Base-by-base conservation (phyloP, 495 filamentous ascomycete species). In the Trichodelitschia bisporula region DNA sequence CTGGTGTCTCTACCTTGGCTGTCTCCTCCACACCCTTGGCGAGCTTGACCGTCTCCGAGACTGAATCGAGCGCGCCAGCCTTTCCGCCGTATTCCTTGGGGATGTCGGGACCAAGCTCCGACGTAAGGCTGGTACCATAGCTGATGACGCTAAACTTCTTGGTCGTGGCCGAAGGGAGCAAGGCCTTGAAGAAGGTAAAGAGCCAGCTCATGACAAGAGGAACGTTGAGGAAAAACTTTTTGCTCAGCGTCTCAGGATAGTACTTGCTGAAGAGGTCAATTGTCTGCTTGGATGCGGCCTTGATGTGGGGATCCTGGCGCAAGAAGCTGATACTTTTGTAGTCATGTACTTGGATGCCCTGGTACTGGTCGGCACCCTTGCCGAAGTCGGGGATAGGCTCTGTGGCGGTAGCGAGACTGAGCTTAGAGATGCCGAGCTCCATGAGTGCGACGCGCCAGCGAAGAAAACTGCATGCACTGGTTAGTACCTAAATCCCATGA, bases 161-260 rank as follows among this genome's bases (percentile, higher is more conserved):
- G 39, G 72, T 59, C 2, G 77, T 90, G 50, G 79, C 77, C 40
- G 64, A 57, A 34, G 68, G 66, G 26, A 86, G 51, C 43, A 92
- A 64, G 14, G 77, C 48, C 60, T 80, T 89, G 57, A 89, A 74
- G 31, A 70, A 57, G 18, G 51, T 51, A 45, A 73, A 91, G 46
- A 90, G 59, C 66, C 80, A 90, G 28, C 73, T 72, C 80, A 89
- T 90, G 42, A 90, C 55, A 31, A 66, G 47, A 0, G 82, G 80
- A 4, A 90, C 76, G 36, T 91, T 91, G 53, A 90, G 72, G 44
- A 92, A 91, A 62, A 75, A 86, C 58, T 90, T 92, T 49, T 79
- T 64, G 33, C 71, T 69, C 18, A 91, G 60, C 14, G 86, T 64
- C 55, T 91, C 82, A 0, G 82, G 82, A 55, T 92, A 92, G 30